Conservation (phyloP, 2,329 filamentous ascomycete genomes). For the Botrytis paeoniae region DNA sequence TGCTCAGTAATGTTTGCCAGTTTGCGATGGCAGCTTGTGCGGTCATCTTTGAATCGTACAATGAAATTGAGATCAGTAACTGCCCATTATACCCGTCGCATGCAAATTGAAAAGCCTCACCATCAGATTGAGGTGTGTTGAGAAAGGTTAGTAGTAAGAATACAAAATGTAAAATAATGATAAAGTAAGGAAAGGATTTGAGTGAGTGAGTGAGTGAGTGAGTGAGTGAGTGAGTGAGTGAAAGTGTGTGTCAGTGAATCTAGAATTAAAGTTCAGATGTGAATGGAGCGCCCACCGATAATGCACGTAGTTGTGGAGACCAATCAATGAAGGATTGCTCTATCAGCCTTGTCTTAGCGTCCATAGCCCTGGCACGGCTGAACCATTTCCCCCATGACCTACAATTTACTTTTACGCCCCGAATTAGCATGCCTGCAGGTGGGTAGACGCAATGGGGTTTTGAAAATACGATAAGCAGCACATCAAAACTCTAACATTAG, state of each 20-base stretch:
- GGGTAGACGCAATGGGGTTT: not conserved
- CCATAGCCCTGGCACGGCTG: not conserved
- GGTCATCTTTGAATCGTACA: constrained; percentile 1
- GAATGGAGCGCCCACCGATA: constrained; percentile 6
- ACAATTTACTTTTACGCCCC: not conserved
- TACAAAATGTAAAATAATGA: not conserved
- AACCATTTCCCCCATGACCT: not conserved
- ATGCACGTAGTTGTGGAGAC: not conserved
- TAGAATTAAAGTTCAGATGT: not conserved
- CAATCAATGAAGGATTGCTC: not conserved
- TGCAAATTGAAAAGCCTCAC: not conserved
- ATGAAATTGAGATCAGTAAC: not conserved
- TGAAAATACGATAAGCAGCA: not conserved
- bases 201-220: not conserved
- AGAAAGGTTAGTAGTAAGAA: not conserved
- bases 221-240: not conserved
- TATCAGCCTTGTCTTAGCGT: not conserved
- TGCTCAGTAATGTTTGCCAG: constrained; percentile 52
- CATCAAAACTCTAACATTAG: not conserved
- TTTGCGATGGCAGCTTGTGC: constrained; percentile 8
- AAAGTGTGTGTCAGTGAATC: not conserved
- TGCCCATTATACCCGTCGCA: not conserved
- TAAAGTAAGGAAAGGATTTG: not conserved
- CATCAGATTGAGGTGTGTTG: not conserved
- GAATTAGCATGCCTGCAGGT: not conserved